phyloP scores from a whole-genome alignment of 2,329 filamentous ascomycete genomes.

The Nemania sp. region DNA sequence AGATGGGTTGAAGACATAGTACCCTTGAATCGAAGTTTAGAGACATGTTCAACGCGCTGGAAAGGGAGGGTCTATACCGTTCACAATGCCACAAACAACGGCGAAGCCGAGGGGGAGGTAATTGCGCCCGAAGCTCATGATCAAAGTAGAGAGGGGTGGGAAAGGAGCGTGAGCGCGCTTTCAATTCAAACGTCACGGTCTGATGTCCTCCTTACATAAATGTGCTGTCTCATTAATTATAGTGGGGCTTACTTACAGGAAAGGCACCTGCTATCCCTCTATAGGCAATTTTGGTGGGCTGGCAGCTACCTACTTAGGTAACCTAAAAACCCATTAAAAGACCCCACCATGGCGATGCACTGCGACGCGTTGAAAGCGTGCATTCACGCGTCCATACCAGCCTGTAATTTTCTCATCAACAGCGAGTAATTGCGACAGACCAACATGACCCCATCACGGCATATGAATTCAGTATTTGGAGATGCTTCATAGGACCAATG shows the following conservation, averaged over 20 bases:
- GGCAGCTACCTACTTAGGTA: neutral
- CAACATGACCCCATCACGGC: conserved; percentile 11
- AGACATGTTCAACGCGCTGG: neutral
- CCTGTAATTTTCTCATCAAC: neutral
- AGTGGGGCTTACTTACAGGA: no score
- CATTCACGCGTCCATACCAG: conserved; percentile 19
- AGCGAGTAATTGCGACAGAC: neutral
- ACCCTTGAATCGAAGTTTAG: conserved; percentile 27
- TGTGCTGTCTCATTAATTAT: no score
- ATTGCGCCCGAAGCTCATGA: conserved; percentile 34
- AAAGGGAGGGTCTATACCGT: conserved; percentile 33
- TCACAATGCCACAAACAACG: conserved; percentile 38
- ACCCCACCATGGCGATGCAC: neutral
- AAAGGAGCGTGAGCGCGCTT: neutral
- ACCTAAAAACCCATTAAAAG: neutral
- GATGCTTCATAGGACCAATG: conserved; percentile 43
- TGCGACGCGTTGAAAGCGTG: neutral
- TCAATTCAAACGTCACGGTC: no score
- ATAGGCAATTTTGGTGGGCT: no score
- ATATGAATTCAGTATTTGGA: conserved; percentile 19
- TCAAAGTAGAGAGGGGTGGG: neutral
- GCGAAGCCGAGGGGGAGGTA: conserved; percentile 38
- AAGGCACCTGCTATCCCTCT: no score
- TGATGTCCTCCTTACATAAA: no score
- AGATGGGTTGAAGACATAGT: conserved; percentile 32